These are phyloP conservation scores for Penicillium rolfsii DNA, from an alignment of 2,329 filamentous ascomycete species.

Conservation along the genomic window DNA sequence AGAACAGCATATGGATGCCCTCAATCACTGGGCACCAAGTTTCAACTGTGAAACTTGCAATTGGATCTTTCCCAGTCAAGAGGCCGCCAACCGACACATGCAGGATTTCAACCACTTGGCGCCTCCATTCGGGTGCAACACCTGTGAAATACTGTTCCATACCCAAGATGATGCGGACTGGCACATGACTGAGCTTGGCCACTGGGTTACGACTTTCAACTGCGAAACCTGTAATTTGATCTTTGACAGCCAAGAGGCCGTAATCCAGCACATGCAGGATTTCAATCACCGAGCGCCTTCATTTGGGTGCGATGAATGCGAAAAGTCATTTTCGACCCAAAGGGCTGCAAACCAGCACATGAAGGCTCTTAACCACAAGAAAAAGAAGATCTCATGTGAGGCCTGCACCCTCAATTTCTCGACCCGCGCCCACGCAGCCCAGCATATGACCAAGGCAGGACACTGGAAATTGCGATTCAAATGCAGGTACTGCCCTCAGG, in stretches of 20 bases:
- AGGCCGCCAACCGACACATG: not conserved
- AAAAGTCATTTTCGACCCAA: not conserved
- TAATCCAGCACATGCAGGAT: not conserved
- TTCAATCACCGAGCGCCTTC: not conserved
- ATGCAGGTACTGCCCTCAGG: no score
- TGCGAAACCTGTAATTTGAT: not conserved
- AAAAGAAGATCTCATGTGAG: not conserved
- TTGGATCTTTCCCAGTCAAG: not conserved
- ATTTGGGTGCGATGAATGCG: not conserved
- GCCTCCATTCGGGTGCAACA: not conserved
- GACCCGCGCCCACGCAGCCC: not conserved
- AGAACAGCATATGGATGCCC: not conserved
- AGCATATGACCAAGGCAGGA: not conserved
- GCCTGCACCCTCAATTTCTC: not conserved
- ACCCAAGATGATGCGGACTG: not conserved
- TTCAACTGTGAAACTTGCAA: not conserved
- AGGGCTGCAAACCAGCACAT: not conserved
- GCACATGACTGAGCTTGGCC: not conserved
- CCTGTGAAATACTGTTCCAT: no score
- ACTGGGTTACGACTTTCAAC: not conserved
- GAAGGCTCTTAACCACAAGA: not conserved
- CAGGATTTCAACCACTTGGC: not conserved
- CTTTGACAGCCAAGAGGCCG: not conserved
- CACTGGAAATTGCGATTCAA: not conserved
- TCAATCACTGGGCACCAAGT: not conserved